phyloP scores from a whole-genome alignment of 2,329 filamentous ascomycete genomes.

The Verticillium longisporum region DNA sequence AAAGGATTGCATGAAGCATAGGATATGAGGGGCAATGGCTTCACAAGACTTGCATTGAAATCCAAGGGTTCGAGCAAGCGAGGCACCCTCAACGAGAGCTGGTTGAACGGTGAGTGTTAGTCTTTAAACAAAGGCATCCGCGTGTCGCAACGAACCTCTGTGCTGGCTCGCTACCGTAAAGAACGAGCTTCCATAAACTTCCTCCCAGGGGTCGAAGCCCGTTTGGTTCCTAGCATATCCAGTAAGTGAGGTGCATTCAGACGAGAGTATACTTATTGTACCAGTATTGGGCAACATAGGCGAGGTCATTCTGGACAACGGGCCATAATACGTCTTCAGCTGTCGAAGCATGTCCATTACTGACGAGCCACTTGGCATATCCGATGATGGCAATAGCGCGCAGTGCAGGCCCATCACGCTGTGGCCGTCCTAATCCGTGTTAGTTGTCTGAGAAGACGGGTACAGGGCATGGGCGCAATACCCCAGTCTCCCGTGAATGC shows the following conservation, averaged over 20 bases:
- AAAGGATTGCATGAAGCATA: conserved; percentile 69
- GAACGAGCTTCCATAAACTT: conserved; percentile 69
- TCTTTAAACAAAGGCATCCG: not conserved
- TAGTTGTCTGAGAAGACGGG: not conserved
- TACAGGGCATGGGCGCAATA: conserved; percentile 5
- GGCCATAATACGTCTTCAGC: conserved; percentile 60
- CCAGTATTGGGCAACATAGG: conserved; percentile 70
- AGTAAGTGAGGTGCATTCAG: not conserved
- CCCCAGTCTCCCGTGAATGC: conserved; percentile 65
- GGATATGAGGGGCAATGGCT: conserved; percentile 59
- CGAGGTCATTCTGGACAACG: conserved; percentile 67
- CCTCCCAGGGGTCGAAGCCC: conserved; percentile 78
- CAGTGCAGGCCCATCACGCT: conserved; percentile 72
- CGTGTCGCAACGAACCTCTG: conserved; percentile 40
- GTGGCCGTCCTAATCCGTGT: conserved; percentile 52
- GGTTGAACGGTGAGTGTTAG: not conserved
- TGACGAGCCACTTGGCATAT: conserved; percentile 66
- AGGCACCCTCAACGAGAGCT: conserved; percentile 58
- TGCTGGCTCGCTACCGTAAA: conserved; percentile 69
- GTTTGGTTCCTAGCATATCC: conserved; percentile 38
- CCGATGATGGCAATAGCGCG: conserved; percentile 66
- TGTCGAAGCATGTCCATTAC: conserved; percentile 54
- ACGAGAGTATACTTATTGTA: conserved; percentile 11
- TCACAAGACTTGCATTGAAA: conserved; percentile 54
- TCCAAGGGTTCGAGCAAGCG: conserved; percentile 56